Conservation (phyloP, 2,329 filamentous ascomycete genomes). For the Colletotrichum sp. region DNA sequence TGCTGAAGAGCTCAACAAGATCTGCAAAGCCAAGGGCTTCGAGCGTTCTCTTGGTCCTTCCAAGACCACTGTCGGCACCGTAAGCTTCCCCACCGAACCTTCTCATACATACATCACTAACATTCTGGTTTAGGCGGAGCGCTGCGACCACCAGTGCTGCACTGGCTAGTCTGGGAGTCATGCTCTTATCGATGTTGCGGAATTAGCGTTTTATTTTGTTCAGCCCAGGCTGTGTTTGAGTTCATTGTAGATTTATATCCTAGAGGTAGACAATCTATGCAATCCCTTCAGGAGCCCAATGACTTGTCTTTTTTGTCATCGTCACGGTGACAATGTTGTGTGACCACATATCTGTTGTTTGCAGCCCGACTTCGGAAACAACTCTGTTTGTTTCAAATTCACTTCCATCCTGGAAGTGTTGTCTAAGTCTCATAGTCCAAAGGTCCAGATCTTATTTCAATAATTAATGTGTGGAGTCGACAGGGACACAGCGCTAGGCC, state of each 20-base stretch:
- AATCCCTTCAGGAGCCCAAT: background rate
- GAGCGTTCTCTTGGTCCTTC: background rate
- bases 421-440: background rate
- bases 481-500: background rate
- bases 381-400: background rate
- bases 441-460: background rate
- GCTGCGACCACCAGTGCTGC: slow-evolving; percentile 5
- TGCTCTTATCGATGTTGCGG: background rate
- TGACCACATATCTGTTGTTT: rapidly evolving
- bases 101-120: background rate
- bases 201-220: background rate
- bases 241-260: background rate
- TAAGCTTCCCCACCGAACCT: background rate
- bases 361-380: background rate
- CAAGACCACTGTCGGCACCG: background rate
- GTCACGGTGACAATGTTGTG: background rate
- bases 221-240: background rate
- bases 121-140: background rate
- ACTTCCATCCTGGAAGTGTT: background rate
- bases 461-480: background rate
- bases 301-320: background rate
- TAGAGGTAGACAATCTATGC: background rate
- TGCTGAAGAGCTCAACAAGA: background rate
- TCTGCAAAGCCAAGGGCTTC: background rate
- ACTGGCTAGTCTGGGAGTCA: background rate